phyloP scores from a whole-genome alignment of 176 grass and related monocot genomes.

The Cocos nucifera region DNA sequence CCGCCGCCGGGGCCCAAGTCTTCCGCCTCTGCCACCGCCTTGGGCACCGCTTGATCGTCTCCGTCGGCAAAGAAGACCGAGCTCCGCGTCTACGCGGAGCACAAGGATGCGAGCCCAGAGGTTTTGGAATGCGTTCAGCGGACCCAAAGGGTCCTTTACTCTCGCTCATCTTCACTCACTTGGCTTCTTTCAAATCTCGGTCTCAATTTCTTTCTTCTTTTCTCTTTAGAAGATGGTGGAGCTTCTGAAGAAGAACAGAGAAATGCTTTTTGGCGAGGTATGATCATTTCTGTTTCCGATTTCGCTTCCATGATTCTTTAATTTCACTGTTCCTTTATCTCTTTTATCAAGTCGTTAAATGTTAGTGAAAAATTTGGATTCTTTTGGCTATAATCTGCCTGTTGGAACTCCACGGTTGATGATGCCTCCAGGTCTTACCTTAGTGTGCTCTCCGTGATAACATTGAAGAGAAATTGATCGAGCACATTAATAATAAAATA shows the following conservation, averaged over 20 bases:
- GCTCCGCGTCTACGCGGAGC: slow-evolving; percentile 16
- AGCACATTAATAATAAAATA: no score
- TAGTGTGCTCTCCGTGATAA: no score
- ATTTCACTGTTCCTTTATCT: background rate
- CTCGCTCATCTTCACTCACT: background rate
- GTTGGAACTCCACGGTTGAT: no score
- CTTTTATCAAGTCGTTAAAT: no score
- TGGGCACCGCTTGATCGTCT: slow-evolving; percentile 7
- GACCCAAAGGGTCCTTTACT: slow-evolving; percentile 43
- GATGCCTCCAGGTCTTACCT: no score
- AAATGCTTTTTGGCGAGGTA: slow-evolving; percentile 93
- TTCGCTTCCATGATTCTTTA: background rate
- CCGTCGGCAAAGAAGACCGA: slow-evolving; percentile 43
- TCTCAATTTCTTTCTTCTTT: background rate
- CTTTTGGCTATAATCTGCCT: no score
- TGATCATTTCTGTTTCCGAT: slow-evolving; percentile 1
- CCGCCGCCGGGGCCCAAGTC: background rate
- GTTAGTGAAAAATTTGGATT: no score
- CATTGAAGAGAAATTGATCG: no score
- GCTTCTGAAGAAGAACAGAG: slow-evolving; percentile 78
- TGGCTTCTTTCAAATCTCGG: no score
- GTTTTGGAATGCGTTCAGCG: slow-evolving; percentile 49
- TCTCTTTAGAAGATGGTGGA: slow-evolving; percentile 44
- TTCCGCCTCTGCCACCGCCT: slow-evolving; percentile 1
- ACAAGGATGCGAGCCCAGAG: slow-evolving; percentile 42